Evolutionary conservation across 345 rosid species (phyloP).

Genomic region (Gossypium herbaceum): DNA sequence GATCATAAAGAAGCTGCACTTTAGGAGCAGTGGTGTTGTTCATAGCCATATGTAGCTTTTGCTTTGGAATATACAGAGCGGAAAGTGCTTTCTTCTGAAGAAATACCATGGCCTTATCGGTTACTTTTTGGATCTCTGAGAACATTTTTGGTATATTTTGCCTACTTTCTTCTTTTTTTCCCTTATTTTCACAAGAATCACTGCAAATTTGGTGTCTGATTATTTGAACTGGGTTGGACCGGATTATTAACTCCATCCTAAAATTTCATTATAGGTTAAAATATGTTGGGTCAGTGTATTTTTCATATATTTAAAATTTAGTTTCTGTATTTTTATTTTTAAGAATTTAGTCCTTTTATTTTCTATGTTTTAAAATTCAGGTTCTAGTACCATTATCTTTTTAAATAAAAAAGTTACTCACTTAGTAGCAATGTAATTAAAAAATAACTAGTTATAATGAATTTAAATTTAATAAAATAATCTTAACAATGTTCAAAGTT

Average conservation of each 20-base stretch:
- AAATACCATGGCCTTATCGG: conserved; percentile 40
- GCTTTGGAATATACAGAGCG: conserved; percentile 24
- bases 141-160: conserved; percentile 29
- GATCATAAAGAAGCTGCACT: conserved; percentile 64
- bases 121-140: conserved; percentile 40
- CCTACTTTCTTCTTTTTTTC: not conserved
- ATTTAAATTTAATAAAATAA: too few species aligned
- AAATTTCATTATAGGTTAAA: too few species aligned
- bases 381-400: accelerated
- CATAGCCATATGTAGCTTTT: conserved; percentile 38
- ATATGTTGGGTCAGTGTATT: too few species aligned
- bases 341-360: too few species aligned
- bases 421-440: too few species aligned
- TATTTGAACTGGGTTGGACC: not conserved
- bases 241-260: too few species aligned
- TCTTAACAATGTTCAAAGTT: too few species aligned
- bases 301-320: too few species aligned
- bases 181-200: not conserved
- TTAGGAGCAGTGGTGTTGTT: conserved; percentile 33
- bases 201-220: not conserved
- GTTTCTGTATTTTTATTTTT: too few species aligned
- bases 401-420: too few species aligned
- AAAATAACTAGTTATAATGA: too few species aligned
- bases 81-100: conserved; percentile 17
- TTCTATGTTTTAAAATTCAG: accelerated